Conservation (phyloP, 163 green algal species). For the Smithsoniella earleae region DNA sequence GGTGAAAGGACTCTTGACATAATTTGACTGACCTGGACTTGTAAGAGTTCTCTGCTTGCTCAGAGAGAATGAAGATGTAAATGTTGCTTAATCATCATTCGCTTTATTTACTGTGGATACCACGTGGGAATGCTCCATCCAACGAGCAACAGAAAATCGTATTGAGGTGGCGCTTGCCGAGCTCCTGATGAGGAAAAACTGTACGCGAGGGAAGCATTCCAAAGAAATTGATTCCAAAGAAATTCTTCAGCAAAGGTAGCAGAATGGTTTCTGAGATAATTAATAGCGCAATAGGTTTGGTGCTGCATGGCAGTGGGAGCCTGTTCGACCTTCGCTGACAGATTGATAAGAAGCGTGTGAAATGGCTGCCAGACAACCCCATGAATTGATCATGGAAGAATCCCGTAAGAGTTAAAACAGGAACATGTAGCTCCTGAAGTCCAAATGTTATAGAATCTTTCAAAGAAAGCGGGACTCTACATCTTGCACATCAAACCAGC, state of each 20-base stretch:
- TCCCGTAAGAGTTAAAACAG: neutral
- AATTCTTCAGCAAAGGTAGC: neutral
- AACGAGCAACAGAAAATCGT: neutral
- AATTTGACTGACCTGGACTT: neutral
- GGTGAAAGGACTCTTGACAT: neutral
- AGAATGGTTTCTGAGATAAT: neutral
- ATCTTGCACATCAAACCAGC: no score
- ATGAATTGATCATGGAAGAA: conserved; percentile 18
- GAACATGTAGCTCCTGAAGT: conserved; percentile 2
- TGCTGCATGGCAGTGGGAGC: neutral
- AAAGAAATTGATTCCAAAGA: no score
- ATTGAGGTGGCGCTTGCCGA: neutral
- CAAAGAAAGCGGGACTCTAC: no score
- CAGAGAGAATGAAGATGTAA: neutral
- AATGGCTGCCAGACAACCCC: neutral
- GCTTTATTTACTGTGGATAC: no score
- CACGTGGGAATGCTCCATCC: neutral
- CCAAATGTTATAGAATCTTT: neutral
- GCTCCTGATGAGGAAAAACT: no score
- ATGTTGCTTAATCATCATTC: no score
- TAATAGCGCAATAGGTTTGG: neutral
- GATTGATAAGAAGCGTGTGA: neutral
- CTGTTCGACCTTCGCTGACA: neutral
- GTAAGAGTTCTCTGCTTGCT: neutral
- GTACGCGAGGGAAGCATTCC: no score